A percentile compares a stretch with the other conserved stretches of the same genome.
phyloP scores from a whole-genome alignment of 2,329 filamentous ascomycete species.

The Boeremia lycopersici region DNA sequence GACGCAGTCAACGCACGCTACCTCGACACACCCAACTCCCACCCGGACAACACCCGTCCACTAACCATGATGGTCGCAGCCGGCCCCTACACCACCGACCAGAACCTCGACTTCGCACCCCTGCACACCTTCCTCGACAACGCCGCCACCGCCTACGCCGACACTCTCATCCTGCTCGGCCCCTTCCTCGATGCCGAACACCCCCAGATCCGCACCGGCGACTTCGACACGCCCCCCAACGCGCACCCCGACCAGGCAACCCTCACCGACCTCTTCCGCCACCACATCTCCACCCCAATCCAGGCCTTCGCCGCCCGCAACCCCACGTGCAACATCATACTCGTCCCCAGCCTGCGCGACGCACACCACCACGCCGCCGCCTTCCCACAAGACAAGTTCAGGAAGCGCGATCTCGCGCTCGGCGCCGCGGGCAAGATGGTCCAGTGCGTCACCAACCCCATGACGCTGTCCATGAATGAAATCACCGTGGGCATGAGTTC shows the following conservation, averaged over 20 bases:
- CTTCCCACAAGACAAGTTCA: constrained; percentile 80
- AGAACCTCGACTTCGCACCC: constrained; percentile 89
- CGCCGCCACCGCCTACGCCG: constrained; percentile 75
- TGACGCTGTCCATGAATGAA: constrained; percentile 88
- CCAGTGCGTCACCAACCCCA: constrained; percentile 85
- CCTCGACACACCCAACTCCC: constrained; percentile 63
- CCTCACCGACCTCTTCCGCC: constrained; percentile 80
- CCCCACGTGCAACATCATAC: constrained; percentile 79
- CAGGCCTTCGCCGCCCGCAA: constrained; percentile 72
- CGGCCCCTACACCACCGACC: constrained; percentile 90
- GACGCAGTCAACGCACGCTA: constrained; percentile 73
- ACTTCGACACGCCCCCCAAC: constrained; percentile 51
- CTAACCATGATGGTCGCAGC: constrained; percentile 78
- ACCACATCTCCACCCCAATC: constrained; percentile 76
- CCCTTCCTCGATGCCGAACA: constrained; percentile 94
- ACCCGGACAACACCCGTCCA: constrained; percentile 62
- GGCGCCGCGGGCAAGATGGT: constrained; percentile 66
- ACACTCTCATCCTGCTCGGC: constrained; percentile 79
- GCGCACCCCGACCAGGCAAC: constrained; percentile 73
- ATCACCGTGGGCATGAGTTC: constrained; percentile 79
- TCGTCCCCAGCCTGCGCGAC: constrained; percentile 84
- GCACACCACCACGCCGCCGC: constrained; percentile 81
- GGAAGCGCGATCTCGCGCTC: constrained; percentile 73
- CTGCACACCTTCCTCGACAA: constrained; percentile 80
- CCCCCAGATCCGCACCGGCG: constrained; percentile 73